A percentile compares a stretch with the other conserved stretches of the same genome.
Conservation (phyloP, 805 yeast genomes). For the Blastobotrys terrestris region DNA sequence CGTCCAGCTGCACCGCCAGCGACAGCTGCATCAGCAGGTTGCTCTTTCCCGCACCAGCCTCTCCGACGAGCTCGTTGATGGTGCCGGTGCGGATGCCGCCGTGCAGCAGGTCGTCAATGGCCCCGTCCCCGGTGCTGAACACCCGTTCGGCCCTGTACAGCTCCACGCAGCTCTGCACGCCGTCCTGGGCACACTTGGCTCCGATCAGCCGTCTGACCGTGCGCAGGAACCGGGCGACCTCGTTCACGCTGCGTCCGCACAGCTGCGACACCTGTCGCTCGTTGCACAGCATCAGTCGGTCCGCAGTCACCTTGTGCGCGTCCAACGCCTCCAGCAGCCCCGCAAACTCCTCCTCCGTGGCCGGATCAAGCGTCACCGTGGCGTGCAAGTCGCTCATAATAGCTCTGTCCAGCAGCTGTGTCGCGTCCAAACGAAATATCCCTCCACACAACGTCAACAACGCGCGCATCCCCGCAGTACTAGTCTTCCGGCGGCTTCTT, state of each 20-base stretch:
- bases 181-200: not conserved
- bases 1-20: slow-evolving; percentile 49
- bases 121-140: slow-evolving; percentile 46
- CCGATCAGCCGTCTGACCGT: not conserved
- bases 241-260: slow-evolving; percentile 12
- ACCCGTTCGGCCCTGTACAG: not conserved
- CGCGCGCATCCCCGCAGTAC: not conserved
- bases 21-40: slow-evolving; percentile 67
- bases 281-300: slow-evolving; percentile 11
- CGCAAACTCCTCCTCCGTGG: slow-evolving; percentile 10
- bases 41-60: slow-evolving; percentile 81
- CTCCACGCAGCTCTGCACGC: not conserved
- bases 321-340: slow-evolving; percentile 14
- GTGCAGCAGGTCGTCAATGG: slow-evolving; percentile 43
- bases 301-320: slow-evolving; percentile 6
- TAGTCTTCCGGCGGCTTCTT: too few species aligned
- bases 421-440: too few species aligned
- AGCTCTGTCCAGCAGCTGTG: too few species aligned
- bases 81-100: slow-evolving; percentile 46
- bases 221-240: slow-evolving; percentile 11
- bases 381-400: not conserved
- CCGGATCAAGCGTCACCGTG: not conserved
- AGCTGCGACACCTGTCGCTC: slow-evolving; percentile 7
- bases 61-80: slow-evolving; percentile 75
- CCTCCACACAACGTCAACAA: too few species aligned